Evolutionary conservation across 2,329 filamentous ascomycete genomes (phyloP).

Genomic region (Colletotrichum aenigma): DNA sequence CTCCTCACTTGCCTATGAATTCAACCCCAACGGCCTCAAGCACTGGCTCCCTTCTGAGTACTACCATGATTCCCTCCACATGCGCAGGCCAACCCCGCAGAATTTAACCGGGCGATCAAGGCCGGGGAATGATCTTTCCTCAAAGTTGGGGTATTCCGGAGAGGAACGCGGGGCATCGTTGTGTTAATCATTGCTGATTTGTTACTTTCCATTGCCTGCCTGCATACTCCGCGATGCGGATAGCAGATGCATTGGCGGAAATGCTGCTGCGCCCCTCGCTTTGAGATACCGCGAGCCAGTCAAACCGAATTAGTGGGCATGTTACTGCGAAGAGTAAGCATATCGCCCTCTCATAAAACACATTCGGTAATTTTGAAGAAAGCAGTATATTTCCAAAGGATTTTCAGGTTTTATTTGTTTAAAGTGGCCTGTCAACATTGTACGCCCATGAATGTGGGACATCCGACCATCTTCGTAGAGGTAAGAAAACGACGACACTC

Average conservation of each 20-base stretch:
- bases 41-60: background rate
- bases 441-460: no score
- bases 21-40: rapidly evolving
- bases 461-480: background rate
- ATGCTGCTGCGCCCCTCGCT: background rate
- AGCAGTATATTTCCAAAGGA: rapidly evolving
- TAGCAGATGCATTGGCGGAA: background rate
- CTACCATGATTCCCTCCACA: background rate
- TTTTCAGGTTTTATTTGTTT: background rate
- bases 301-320: background rate
- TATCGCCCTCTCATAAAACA: background rate
- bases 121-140: background rate
- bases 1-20: background rate
- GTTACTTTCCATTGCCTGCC: rapidly evolving
- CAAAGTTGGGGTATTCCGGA: background rate
- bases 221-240: background rate
- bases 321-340: background rate
- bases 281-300: background rate
- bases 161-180: background rate
- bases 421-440: no score
- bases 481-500: background rate
- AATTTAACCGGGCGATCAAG: background rate
- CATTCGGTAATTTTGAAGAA: background rate
- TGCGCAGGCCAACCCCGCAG: background rate
- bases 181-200: background rate